phyloP scores from a whole-genome alignment of 495 filamentous ascomycete species.

The Tuber borchii region DNA sequence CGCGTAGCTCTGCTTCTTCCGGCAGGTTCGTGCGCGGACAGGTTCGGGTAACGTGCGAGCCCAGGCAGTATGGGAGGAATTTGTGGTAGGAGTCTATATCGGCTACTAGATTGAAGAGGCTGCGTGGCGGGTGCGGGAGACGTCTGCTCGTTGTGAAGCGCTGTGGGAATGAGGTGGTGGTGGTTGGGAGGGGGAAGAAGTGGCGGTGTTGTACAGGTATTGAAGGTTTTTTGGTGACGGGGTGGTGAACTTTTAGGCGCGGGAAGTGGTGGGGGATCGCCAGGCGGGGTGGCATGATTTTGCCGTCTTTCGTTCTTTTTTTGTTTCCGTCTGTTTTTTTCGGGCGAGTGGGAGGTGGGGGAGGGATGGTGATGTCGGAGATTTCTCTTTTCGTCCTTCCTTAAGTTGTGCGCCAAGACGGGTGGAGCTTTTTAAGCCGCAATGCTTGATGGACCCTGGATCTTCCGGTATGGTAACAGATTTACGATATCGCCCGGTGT shows the following conservation, averaged over 20 bases:
- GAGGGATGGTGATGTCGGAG: not conserved
- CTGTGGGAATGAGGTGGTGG: slow-evolving; percentile 44
- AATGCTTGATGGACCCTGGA: not conserved
- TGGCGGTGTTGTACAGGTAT: slow-evolving; percentile 24
- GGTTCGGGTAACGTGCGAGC: slow-evolving; percentile 59
- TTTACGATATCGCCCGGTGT: not conserved
- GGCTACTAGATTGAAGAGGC: slow-evolving; percentile 74
- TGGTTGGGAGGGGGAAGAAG: slow-evolving; percentile 46
- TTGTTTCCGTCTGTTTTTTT: not conserved
- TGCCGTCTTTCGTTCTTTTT: too few relatives aligned
- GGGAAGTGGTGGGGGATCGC: slow-evolving; percentile 10
- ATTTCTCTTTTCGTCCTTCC: not conserved
- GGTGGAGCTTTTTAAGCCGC: not conserved
- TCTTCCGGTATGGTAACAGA: not conserved
- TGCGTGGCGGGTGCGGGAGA: slow-evolving; percentile 65
- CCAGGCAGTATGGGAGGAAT: slow-evolving; percentile 81
- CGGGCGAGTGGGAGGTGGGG: not conserved
- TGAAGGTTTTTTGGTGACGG: not conserved
- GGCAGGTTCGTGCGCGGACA: slow-evolving; percentile 51
- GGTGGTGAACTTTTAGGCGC: not conserved
- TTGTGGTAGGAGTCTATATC: slow-evolving; percentile 71
- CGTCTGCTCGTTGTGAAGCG: slow-evolving; percentile 64
- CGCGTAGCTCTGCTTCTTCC: slow-evolving; percentile 65
- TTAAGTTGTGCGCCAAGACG: not conserved
- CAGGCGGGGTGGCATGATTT: slow-evolving; percentile 19